Conservation (phyloP, 441 rosid genomes). For the Euphorbia corollata region DNA sequence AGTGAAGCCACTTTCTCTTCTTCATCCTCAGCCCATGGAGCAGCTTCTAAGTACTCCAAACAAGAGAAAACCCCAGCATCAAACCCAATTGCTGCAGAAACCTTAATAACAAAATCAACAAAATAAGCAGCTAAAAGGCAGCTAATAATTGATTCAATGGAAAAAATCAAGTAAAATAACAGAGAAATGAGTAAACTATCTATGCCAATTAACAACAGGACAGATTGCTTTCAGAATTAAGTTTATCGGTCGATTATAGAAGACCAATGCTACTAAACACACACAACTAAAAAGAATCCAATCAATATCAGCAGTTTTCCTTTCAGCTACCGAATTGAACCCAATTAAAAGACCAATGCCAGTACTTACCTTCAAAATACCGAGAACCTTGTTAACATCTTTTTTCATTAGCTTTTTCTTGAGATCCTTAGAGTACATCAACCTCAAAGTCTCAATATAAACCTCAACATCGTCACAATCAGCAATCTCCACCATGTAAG, state of each 20-base stretch:
- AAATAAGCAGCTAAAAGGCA: conserved; percentile 17
- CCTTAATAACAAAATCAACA: conserved; percentile 38
- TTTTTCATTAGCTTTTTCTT: conserved; percentile 89
- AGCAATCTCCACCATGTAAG: conserved; percentile 78
- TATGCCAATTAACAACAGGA: not conserved
- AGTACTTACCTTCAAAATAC: conserved; percentile 75
- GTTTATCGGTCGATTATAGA: not conserved
- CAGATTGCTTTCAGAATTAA: not conserved
- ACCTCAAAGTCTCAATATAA: conserved; percentile 81
- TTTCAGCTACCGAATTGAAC: not conserved
- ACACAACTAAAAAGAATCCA: not conserved
- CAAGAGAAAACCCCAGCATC: conserved; percentile 91
- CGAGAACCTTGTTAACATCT: conserved; percentile 76
- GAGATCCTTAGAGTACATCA: conserved; percentile 84
- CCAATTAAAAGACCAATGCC: not conserved
- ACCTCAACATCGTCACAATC: conserved; percentile 98
- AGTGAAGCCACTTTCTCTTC: conserved; percentile 77
- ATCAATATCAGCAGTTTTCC: conserved; percentile 9
- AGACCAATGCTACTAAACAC: not conserved
- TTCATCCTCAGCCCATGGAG: conserved; percentile 99
- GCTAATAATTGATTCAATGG: not conserved
- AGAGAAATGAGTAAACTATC: not conserved
- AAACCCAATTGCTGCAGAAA: conserved; percentile 86
- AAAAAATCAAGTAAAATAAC: not conserved
- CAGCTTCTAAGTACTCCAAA: conserved; percentile 91